phyloP scores from a whole-genome alignment of 805 yeast species.

The Cephaloascus fragrans region DNA sequence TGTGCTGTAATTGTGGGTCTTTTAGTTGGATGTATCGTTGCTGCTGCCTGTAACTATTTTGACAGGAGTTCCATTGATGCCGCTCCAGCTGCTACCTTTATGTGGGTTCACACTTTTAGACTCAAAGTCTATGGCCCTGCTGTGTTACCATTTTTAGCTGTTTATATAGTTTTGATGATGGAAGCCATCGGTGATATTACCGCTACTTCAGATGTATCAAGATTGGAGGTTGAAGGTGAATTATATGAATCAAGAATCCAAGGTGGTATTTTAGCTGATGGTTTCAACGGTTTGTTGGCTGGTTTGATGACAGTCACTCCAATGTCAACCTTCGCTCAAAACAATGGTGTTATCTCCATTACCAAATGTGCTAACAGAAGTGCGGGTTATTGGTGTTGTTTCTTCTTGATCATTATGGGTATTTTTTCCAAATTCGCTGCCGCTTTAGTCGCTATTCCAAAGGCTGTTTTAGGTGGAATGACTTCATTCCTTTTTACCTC shows the following conservation, averaged over 20 bases:
- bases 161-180: constrained; percentile 76
- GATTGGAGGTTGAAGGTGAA: constrained; percentile 76
- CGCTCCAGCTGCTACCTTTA: constrained; percentile 77
- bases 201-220: constrained; percentile 86
- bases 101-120: constrained; percentile 83
- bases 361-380: constrained; percentile 85
- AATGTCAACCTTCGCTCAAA: constrained; percentile 87
- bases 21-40: constrained; percentile 83
- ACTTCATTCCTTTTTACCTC: constrained; percentile 66
- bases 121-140: constrained; percentile 74
- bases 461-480: constrained; percentile 77
- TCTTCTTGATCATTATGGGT: constrained; percentile 81
- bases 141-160: constrained; percentile 77
- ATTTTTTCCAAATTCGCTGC: constrained; percentile 81
- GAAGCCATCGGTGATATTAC: constrained; percentile 94
- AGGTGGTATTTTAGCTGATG: constrained; percentile 90
- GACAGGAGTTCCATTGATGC: constrained; percentile 40
- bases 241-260: constrained; percentile 78
- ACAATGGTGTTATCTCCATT: constrained; percentile 88
- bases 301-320: constrained; percentile 83
- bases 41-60: constrained; percentile 85
- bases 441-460: constrained; percentile 77
- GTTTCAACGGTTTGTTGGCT: constrained; percentile 67
- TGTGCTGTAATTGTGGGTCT: constrained; percentile 87
- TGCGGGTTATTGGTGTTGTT: constrained; percentile 73